Evolutionary conservation across 768 basidiomycete genomes (phyloP).

Genomic region (Mycena chlorophos): DNA sequence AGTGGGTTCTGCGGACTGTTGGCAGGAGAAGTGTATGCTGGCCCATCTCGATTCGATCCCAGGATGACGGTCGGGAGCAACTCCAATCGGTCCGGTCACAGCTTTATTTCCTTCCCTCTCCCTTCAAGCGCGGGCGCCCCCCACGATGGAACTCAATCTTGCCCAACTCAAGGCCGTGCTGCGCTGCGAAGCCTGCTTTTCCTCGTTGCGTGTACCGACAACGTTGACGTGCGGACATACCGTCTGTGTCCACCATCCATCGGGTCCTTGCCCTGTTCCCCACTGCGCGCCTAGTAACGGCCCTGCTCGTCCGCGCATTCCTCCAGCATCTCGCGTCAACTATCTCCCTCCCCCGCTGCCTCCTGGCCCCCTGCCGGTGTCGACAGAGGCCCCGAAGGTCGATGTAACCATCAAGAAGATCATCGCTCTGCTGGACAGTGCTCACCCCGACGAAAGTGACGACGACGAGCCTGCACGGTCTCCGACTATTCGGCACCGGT

Average conservation of each 20-base stretch:
- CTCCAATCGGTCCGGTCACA: too few relatives aligned
- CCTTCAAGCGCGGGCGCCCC: too few relatives aligned
- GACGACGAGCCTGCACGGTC: constrained; percentile 19
- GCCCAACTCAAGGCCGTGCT: constrained; percentile 37
- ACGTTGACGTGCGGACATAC: constrained; percentile 86
- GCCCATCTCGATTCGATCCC: not conserved
- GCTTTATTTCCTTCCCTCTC: too few relatives aligned
- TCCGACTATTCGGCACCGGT: constrained; percentile 13
- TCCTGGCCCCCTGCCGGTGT: constrained; percentile 17
- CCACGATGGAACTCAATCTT: not conserved
- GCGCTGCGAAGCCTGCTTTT: constrained; percentile 58
- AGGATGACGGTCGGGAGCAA: not conserved
- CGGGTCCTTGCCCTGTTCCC: constrained; percentile 35
- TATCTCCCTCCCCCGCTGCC: constrained; percentile 35
- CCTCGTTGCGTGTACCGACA: constrained; percentile 58
- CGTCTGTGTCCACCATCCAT: constrained; percentile 60
- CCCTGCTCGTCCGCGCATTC: constrained; percentile 38
- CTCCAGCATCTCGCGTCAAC: constrained; percentile 37
- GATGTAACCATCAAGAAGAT: constrained; percentile 66
- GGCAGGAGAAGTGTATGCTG: constrained; percentile 14
- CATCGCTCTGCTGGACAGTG: constrained; percentile 41
- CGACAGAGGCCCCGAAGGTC: constrained; percentile 22
- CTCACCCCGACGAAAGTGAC: constrained; percentile 30
- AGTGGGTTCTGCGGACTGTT: constrained; percentile 8
- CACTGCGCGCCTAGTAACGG: constrained; percentile 30